Evolutionary conservation across 805 yeast genomes (phyloP), one percentile per base, ranked within the genome.

Genomic region (Komagataella pseudopastoris): DNA sequence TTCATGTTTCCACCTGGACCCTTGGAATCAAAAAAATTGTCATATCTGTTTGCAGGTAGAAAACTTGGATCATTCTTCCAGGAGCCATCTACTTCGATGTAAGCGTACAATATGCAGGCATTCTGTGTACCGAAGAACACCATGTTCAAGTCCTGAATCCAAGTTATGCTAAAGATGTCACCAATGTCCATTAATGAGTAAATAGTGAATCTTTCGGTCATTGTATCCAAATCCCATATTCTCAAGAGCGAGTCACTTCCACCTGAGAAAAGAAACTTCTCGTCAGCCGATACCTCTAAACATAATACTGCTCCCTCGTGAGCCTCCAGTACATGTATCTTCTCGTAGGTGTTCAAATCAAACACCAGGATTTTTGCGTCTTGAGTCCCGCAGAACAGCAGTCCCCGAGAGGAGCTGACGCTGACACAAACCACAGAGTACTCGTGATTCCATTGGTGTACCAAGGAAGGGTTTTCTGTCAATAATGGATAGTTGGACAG

Each of bases 71-170:
- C 70, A 5, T 54, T 55, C 48, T 56, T 54, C 6, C 58, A 57
- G 1, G 60, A 53, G 2, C 55, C 49, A 16, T 57, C 51, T 30
- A 30, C 39, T 10, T 59, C 60, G 49, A 73, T 58, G 47, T 75
- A 75, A 52, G 87, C 81, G 80, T 86, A 91, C 46, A 87, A 76
- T 16, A 91, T 76, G 1, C 90, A 77, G 3, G 98, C 96, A 62
- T 90, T 91, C 64, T 93, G 98, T 10, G 96, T 83, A 4, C 99
- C 99, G 58, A 88, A 77, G 55, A 82, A 87, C 3, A 91, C 70
- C 0, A 87, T 78, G 48, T 80, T 74, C 8, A 77, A 63, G 1
- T 67, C 56, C 17, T 78, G 76, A 14, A 83, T 73, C 80, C 93
- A 88, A 6, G 81, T 77, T 39, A 91, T 67, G 6, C 96, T 83